Base-by-base conservation (phyloP, 2,329 filamentous ascomycete species). In the Hymenoscyphus fraxineus region DNA sequence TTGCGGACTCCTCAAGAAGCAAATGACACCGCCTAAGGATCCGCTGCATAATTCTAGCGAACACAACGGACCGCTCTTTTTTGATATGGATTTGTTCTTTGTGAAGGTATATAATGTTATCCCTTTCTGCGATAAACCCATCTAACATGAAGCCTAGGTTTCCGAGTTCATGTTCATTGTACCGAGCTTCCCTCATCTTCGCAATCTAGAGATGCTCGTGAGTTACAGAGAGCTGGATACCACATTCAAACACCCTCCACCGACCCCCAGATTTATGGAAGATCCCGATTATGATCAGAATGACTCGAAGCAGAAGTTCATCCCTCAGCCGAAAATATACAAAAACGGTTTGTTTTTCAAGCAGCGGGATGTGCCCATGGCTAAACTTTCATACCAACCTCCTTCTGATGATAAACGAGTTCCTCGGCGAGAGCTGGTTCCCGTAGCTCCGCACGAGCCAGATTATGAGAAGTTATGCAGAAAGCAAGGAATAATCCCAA, bases 41-140 rank as follows among this genome's bases (percentile, higher is more conserved):
- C 54, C 66, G n/a, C 58, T 64, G 27, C 54, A 64, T 44, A 64
- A 69, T 27, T 59, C 68, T 16, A 64, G 68, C 57, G 67, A 70
- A 32, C 66, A 63, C 31, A 71, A 71, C 62, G 68, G 64, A 64
- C 51, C 63, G 19, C 68, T 74, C 3, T 76, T 88, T 73, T 75
- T 80, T 65, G 80, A 80, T 19, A 82, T 84, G 72, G 83, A 88
- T 69, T 81, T 88, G 80, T 89, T 89, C 73, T 88, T 89, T 70
- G 83, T 89, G 67, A 88, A 87, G 80, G 85, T 88, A 76, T 67
- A 79, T 66, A 27, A 51, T 22, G n/a, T 51, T 51, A 7, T 10
- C 44, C 44, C n/a, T 51, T 27, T 10, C 3, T 22, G n/a, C 9
- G 7, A 22, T 22, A 27, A n/a, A 63, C 19, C 68, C 74, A 9